Conservation (phyloP, 139 green algal species). For the Pseudopediastrum boryanum region DNA sequence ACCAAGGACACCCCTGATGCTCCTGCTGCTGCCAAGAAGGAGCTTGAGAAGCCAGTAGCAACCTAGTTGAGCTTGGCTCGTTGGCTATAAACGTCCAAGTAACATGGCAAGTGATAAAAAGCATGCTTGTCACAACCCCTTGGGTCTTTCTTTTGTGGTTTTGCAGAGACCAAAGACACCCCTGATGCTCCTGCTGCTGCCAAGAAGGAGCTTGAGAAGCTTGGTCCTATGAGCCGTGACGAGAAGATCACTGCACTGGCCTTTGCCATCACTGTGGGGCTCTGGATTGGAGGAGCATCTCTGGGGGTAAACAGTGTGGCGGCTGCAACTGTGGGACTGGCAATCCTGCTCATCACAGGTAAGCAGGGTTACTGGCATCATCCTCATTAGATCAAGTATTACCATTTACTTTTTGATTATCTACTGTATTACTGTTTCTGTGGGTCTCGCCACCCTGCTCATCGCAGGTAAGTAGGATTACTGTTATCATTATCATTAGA, state of each 20-base stretch:
- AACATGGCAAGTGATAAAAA: no score
- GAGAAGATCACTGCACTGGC: slow-evolving; percentile 94
- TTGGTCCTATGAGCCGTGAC: slow-evolving; percentile 91
- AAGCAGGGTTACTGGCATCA: slow-evolving; percentile 39
- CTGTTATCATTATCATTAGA: no score
- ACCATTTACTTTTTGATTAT: no score
- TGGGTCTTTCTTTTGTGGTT: no score
- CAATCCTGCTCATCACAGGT: slow-evolving; percentile 94
- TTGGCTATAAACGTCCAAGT: no score
- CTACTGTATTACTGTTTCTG: no score
- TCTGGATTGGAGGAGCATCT: slow-evolving; percentile 91
- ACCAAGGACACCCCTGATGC: slow-evolving; percentile 93
- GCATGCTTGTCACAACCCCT: no score
- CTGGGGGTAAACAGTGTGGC: slow-evolving; percentile 95
- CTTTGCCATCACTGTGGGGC: slow-evolving; percentile 87
- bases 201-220: slow-evolving; percentile 89
- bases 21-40: slow-evolving; percentile 79
- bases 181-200: slow-evolving; percentile 92
- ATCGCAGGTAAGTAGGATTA: slow-evolving; percentile 72
- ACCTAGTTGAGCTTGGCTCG: no score
- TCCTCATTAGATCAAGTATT: no score
- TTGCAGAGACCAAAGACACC: slow-evolving; percentile 82
- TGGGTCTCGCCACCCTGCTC: slow-evolving; percentile 93
- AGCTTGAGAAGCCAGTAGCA: slow-evolving; percentile 92
- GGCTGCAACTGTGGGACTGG: slow-evolving; percentile 93